Base-by-base conservation (phyloP, 257 asterid species). In the Rehmannia glutinosa region DNA sequence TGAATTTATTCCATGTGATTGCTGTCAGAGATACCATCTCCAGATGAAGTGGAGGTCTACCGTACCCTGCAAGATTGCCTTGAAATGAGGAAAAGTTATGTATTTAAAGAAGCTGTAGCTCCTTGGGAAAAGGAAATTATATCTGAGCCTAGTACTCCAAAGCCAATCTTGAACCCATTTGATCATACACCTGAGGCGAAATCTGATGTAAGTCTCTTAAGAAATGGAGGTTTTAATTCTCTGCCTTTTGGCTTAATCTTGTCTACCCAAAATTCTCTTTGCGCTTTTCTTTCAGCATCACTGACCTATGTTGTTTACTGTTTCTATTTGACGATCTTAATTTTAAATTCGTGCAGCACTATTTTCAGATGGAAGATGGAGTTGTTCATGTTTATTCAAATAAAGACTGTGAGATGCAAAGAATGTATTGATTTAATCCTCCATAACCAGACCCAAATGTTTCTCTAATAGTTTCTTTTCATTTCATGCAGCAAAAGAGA, bases 341-440 rank as follows among this genome's bases (percentile, higher is more conserved):
- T 64, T 39, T 54, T 64, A 43, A 67, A 64, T 64, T 57, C 69
- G 36, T 74, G 76, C 89, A 87, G 95, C 95, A 87, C 72, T 77
- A 75, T 65, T 87, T 87, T 68, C 82, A 72, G 73, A 87, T 87
- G 95, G 95, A 87, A 81, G 95, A 87, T 72, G 95, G 95, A 53
- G 91, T 87, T 74, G 83, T 87, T 61, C 91, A 85, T 57, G 85
- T 83, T 56, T 87, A 87, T 77, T 83, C 89, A 20, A 81, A 79
- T 66, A 74, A 81, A 78, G 82, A 81, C 21, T 72, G 95, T 87
- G 72, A 84, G 91, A 64, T 69, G 21, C 57, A 33, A 45, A 58
- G 19, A 15, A 15, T 28, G 46, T 53, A 33, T 43, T 19, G 25
- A 55, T 49, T 56, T 17, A 4, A 30, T 33, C 28, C 32, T 62